These are phyloP conservation scores for Lichtheimia ramosa DNA, from an alignment of 371 early-diverging fungal genomes.

Conservation along the genomic window DNA sequence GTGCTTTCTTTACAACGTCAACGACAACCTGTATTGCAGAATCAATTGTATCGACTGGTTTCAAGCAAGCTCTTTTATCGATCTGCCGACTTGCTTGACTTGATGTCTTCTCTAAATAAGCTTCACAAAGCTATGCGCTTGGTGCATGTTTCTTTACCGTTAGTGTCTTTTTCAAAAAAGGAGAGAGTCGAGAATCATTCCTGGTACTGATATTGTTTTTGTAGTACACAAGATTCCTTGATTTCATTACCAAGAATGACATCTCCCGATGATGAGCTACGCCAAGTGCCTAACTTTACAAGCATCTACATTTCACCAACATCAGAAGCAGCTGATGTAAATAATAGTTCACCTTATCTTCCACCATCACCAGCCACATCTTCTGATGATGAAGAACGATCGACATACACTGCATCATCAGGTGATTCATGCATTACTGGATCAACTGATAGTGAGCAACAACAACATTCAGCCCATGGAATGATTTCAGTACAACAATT, in stretches of 20 bases:
- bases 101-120: neutral
- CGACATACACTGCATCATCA: neutral
- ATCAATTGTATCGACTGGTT: conserved; percentile 5
- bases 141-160: no score
- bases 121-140: conserved; percentile 1
- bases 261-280: conserved; percentile 3
- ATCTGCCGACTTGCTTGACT: neutral
- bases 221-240: neutral
- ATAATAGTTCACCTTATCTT: neutral
- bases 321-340: no score
- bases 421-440: no score
- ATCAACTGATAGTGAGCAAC: no score
- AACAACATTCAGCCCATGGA: no score
- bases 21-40: conserved; percentile 4
- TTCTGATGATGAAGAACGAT: conserved; percentile 1
- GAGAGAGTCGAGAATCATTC: neutral
- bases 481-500: conserved; percentile 7
- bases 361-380: conserved; percentile 9
- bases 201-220: neutral
- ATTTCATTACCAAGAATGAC: neutral
- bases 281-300: conserved; percentile 7
- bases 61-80: conserved; percentile 2
- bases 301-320: conserved; percentile 5
- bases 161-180: no score
- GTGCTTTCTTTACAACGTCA: neutral